These are phyloP conservation scores for Blastobotrys malaysiensis DNA, from an alignment of 1,139 yeast genomes.

Conservation along the genomic window DNA sequence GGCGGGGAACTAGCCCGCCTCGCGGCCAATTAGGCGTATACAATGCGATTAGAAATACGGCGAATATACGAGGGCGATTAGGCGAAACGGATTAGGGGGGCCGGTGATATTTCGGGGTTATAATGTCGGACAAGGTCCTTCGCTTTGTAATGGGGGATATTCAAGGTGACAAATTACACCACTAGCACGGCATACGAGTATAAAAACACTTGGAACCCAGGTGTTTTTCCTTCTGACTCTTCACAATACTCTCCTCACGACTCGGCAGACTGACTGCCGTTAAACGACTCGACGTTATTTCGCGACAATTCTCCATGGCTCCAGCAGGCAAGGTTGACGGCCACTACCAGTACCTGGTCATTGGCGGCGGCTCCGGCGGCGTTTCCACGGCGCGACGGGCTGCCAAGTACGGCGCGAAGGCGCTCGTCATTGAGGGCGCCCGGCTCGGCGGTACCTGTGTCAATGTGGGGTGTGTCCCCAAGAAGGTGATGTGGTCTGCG, in stretches of 20 bases:
- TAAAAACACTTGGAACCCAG: not conserved
- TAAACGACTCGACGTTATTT: constrained; percentile 2
- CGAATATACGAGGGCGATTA: too few species aligned
- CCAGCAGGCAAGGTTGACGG: constrained; percentile 29
- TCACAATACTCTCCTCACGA: not conserved
- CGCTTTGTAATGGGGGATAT: too few species aligned
- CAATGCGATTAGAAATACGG: too few species aligned
- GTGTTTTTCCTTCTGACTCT: not conserved
- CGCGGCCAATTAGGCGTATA: too few species aligned
- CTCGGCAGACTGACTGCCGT: not conserved
- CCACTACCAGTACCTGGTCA: constrained; percentile 85
- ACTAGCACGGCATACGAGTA: not conserved
- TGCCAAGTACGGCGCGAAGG: constrained; percentile 86
- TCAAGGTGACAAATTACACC: not conserved
- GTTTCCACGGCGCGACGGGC: constrained; percentile 97
- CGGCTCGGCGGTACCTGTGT: constrained; percentile 96
- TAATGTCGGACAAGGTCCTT: too few species aligned
- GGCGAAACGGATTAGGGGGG: too few species aligned
- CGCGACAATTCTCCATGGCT: constrained; percentile 40
- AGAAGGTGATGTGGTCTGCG: constrained; percentile 98
- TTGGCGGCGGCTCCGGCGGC: constrained; percentile 99
- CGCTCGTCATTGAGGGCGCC: constrained; percentile 72
- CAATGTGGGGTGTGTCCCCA: constrained; percentile 98
- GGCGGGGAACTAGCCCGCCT: too few species aligned
- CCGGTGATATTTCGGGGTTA: too few species aligned